phyloP scores from a whole-genome alignment of 495 filamentous ascomycete genomes.

The Lasiosphaeria hispida region DNA sequence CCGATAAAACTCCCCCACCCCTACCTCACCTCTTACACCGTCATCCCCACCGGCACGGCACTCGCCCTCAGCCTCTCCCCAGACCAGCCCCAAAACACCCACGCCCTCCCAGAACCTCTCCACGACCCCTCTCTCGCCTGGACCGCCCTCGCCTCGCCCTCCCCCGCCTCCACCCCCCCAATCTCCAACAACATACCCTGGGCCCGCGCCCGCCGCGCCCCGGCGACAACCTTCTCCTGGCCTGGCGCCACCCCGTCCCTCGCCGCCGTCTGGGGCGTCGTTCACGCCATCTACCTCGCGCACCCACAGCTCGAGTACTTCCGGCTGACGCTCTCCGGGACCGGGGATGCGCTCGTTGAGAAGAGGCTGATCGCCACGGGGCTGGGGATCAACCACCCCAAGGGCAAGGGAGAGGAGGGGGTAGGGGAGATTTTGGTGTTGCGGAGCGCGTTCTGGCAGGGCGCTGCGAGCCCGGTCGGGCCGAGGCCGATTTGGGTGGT shows the following conservation, averaged over 20 bases:
- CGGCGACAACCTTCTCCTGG: slow-evolving; percentile 35
- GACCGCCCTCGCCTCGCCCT: slow-evolving; percentile 32
- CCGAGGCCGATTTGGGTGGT: slow-evolving; percentile 56
- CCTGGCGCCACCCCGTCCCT: slow-evolving; percentile 41
- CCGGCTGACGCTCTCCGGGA: slow-evolving; percentile 44
- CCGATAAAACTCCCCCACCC: slow-evolving; percentile 39
- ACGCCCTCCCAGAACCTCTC: slow-evolving; percentile 28
- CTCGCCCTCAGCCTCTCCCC: slow-evolving; percentile 19
- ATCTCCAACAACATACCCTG: slow-evolving; percentile 41
- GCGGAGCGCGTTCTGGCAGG: slow-evolving; percentile 61
- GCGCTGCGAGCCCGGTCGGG: slow-evolving; percentile 59
- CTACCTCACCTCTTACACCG: slow-evolving; percentile 36
- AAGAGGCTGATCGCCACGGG: slow-evolving; percentile 50
- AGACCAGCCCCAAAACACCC: slow-evolving; percentile 12
- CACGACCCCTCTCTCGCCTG: slow-evolving; percentile 34
- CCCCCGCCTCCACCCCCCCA: slow-evolving; percentile 34
- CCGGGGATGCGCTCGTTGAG: slow-evolving; percentile 37
- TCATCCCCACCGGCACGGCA: slow-evolving; percentile 18
- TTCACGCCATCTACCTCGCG: slow-evolving; percentile 55
- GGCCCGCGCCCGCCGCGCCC: slow-evolving; percentile 40
- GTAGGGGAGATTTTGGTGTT: slow-evolving; percentile 38
- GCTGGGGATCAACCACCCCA: slow-evolving; percentile 48
- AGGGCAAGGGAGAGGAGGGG: slow-evolving; percentile 13
- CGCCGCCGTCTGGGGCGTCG: slow-evolving; percentile 56
- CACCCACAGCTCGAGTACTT: slow-evolving; percentile 52